Conservation (phyloP, 2,329 filamentous ascomycete species). For the Penicillium palitans region DNA sequence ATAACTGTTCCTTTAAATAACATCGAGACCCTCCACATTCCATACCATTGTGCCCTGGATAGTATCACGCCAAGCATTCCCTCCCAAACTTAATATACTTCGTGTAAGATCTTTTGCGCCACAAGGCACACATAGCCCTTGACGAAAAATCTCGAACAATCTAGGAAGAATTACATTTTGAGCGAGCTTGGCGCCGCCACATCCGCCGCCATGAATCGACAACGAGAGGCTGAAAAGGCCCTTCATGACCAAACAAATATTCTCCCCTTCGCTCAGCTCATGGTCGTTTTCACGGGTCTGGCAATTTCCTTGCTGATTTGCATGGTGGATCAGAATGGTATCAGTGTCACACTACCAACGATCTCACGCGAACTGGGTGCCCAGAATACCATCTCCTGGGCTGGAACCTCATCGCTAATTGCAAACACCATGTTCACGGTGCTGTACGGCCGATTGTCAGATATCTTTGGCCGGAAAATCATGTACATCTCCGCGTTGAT, state of each 20-base stretch:
- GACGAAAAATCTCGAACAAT: background rate
- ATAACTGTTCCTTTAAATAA: background rate
- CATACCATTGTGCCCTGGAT: background rate
- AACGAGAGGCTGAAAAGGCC: conserved; percentile 45
- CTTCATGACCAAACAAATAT: conserved; percentile 60
- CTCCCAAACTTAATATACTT: conserved; percentile 3
- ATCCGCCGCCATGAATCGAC: conserved; percentile 31
- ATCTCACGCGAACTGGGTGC: conserved; percentile 52
- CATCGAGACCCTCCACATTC: background rate
- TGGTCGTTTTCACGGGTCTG: conserved; percentile 53
- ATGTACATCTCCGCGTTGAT: conserved; percentile 57
- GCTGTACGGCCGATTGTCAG: conserved; percentile 62
- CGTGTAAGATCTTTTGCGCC: background rate
- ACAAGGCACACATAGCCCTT: background rate
- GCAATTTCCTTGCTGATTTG: conserved; percentile 56
- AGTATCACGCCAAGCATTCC: conserved; percentile 10
- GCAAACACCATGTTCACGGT: conserved; percentile 66
- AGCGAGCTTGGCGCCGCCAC: background rate
- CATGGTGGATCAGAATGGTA: conserved; percentile 60
- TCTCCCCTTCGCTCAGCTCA: conserved; percentile 50
- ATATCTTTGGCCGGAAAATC: conserved; percentile 62
- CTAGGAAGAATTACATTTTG: background rate
- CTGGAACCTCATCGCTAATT: conserved; percentile 68
- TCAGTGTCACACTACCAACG: conserved; percentile 55
- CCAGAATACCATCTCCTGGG: conserved; percentile 62